A percentile compares a stretch with the other conserved stretches of the same genome.
phyloP scores from a whole-genome alignment of 2,329 filamentous ascomycete genomes.

The Phyllosticta ampelicida region DNA sequence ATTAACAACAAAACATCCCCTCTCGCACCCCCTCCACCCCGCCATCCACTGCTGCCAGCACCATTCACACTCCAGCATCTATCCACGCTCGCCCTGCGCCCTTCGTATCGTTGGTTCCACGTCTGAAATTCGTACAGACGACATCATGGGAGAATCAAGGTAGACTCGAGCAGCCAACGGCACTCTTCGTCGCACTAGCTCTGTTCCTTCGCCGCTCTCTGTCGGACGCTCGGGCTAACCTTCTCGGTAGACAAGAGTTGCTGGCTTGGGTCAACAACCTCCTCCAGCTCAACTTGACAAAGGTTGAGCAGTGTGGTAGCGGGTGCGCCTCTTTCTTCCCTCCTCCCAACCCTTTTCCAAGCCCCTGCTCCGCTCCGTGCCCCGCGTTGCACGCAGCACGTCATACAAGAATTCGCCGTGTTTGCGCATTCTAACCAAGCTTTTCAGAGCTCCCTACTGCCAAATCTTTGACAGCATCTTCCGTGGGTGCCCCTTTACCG shows the following conservation, averaged over 20 bases:
- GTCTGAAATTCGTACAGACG: not conserved
- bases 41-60: not conserved
- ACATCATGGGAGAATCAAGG: conserved; percentile 53
- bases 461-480: conserved; percentile 99
- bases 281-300: conserved; percentile 92
- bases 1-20: conserved; percentile 8
- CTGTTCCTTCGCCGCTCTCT: conserved; percentile 13
- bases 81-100: not conserved
- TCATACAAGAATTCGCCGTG: not conserved
- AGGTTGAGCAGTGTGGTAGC: conserved; percentile 98
- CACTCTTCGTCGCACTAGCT: conserved; percentile 6
- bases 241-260: conserved; percentile 69
- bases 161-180: conserved; percentile 23
- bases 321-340: conserved; percentile 51
- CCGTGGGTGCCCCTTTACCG: conserved; percentile 37
- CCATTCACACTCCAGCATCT: not conserved
- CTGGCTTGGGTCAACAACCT: conserved; percentile 96
- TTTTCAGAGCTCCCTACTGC: conserved; percentile 73
- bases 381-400: not conserved
- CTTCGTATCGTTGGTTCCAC: not conserved
- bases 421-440: not conserved
- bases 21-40: not conserved
- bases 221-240: conserved; percentile 12
- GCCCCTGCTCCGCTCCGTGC: not conserved
- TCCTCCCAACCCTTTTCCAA: conserved; percentile 14